Conservation (phyloP, 805 yeast genomes). For the Metschnikowia kofuensis region DNA sequence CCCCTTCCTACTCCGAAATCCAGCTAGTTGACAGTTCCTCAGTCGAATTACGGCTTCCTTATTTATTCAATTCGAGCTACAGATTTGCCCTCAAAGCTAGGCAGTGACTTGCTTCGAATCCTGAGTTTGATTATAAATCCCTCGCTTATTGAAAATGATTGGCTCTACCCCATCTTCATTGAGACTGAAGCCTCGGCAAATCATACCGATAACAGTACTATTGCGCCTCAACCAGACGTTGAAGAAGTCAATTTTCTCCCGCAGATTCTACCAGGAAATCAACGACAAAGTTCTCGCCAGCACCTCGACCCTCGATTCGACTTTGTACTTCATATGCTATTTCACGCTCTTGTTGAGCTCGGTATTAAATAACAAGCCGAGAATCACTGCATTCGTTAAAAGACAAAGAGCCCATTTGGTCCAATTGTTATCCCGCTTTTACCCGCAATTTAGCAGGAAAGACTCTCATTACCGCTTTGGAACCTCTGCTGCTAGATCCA, state of each 20-base stretch:
- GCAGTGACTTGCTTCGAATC: too few relatives aligned
- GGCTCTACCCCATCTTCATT: slow-evolving; percentile 16
- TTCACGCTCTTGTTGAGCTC: slow-evolving; percentile 37
- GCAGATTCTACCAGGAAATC: slow-evolving; percentile 41
- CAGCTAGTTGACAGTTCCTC: too few relatives aligned
- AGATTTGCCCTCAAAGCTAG: too few relatives aligned
- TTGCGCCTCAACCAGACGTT: slow-evolving; percentile 27
- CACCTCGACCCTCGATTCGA: slow-evolving; percentile 35
- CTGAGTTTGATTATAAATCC: too few relatives aligned
- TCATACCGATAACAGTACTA: slow-evolving; percentile 23
- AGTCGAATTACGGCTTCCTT: too few relatives aligned
- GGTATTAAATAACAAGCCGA: slow-evolving; percentile 35
- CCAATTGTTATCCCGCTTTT: slow-evolving; percentile 8
- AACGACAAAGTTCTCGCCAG: slow-evolving; percentile 36
- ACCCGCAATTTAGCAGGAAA: background rate
- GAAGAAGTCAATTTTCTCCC: slow-evolving; percentile 33
- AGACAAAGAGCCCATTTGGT: slow-evolving; percentile 26
- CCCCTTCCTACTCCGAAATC: too few relatives aligned
- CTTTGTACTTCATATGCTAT: slow-evolving; percentile 42
- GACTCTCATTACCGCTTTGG: background rate
- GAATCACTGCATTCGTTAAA: slow-evolving; percentile 28
- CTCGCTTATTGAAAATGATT: slow-evolving; percentile 5
- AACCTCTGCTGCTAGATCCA: background rate
- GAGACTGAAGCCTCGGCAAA: slow-evolving; percentile 7
- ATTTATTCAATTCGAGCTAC: too few relatives aligned